Percentiles rank a stretch among this genome's conserved stretches.
Conservation (phyloP, 352 stramenopile genomes). For the Globisporangium iwayamae region DNA sequence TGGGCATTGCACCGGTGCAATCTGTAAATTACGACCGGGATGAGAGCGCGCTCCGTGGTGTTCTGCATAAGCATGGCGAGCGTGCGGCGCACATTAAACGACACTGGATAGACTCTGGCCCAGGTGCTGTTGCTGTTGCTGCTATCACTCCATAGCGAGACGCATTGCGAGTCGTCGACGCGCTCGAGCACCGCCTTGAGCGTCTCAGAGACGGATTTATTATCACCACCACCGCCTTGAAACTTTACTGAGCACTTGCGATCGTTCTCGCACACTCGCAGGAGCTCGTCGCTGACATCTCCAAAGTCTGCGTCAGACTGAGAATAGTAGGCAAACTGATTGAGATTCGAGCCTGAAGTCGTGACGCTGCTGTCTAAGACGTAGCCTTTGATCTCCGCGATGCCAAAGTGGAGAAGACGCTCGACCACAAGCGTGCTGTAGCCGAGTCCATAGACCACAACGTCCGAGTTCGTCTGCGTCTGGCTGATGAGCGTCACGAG, state of each 20-base stretch:
- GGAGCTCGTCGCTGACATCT: constrained; percentile 32
- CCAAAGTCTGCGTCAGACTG: constrained; percentile 37
- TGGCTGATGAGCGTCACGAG: constrained; percentile 52
- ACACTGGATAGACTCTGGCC: not conserved
- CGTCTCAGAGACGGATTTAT: constrained; percentile 26
- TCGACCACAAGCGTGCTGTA: constrained; percentile 58
- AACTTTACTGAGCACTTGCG: constrained; percentile 33
- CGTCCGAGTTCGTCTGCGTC: constrained; percentile 26
- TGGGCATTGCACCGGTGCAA: constrained; percentile 42
- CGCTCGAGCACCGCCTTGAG: constrained; percentile 34
- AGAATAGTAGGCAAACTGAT: constrained; percentile 15
- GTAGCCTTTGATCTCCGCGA: constrained; percentile 50
- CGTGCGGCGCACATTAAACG: not conserved
- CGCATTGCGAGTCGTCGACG: constrained; percentile 13
- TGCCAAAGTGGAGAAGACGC: constrained; percentile 45
- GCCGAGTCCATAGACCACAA: constrained; percentile 66
- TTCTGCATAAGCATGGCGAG: constrained; percentile 50
- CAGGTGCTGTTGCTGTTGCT: not conserved
- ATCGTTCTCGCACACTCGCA: constrained; percentile 42
- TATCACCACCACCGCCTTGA: not conserved
- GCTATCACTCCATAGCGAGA: not conserved
- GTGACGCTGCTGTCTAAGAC: constrained; percentile 48
- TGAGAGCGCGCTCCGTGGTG: constrained; percentile 37
- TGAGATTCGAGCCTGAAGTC: constrained; percentile 18
- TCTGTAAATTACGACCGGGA: constrained; percentile 50